phyloP scores from a whole-genome alignment of 2,329 filamentous ascomycete species.

The Aureobasidium vineae region DNA sequence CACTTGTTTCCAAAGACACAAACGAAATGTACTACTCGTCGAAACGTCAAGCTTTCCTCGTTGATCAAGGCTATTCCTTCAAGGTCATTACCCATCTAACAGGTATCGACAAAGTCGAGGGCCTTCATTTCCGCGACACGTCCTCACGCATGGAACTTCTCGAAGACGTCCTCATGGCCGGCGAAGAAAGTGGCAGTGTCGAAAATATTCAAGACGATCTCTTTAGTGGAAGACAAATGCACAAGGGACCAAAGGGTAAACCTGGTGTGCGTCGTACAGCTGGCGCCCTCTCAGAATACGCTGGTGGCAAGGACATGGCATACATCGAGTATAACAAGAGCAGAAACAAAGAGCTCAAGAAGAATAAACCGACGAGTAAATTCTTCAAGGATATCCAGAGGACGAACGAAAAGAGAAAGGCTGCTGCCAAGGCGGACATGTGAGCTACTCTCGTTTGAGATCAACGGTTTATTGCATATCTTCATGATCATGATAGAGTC shows the following conservation, averaged over 20 bases:
- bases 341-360: constrained; percentile 49
- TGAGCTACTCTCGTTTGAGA: background rate
- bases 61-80: constrained; percentile 98
- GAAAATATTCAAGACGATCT: constrained; percentile 69
- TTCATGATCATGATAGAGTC: background rate
- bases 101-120: constrained; percentile 80
- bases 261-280: constrained; percentile 73
- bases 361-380: constrained; percentile 40
- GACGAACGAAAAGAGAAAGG: constrained; percentile 38
- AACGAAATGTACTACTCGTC: constrained; percentile 98
- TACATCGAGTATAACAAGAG: constrained; percentile 56
- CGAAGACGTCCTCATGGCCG: constrained; percentile 84
- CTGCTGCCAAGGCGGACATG: constrained; percentile 32
- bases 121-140: constrained; percentile 75
- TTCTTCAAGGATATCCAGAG: constrained; percentile 48
- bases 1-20: constrained; percentile 93
- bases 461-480: background rate
- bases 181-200: constrained; percentile 69
- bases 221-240: constrained; percentile 57
- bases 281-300: constrained; percentile 79
- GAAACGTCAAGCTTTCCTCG: constrained; percentile 93
- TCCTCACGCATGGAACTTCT: constrained; percentile 81
- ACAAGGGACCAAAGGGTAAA: constrained; percentile 44
- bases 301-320: constrained; percentile 96
- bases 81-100: constrained; percentile 96